These are phyloP conservation scores for Sarocladium kiliense DNA, from an alignment of 2,329 filamentous ascomycete genomes.

Conservation along the genomic window DNA sequence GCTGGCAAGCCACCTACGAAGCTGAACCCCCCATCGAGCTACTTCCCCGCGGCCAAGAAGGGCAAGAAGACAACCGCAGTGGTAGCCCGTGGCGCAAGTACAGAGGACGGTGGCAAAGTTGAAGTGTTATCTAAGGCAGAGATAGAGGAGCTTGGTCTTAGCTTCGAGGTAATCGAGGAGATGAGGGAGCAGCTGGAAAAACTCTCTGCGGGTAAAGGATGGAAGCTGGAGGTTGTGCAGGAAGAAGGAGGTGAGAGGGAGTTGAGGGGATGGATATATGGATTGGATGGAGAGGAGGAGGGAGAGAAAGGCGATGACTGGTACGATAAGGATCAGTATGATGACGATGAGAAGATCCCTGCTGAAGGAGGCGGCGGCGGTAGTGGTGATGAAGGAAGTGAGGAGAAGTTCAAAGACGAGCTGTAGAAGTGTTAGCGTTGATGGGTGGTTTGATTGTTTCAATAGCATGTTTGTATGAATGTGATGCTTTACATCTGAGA, in stretches of 20 bases:
- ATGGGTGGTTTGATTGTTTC: background rate
- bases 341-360: conserved; percentile 14
- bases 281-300: conserved; percentile 45
- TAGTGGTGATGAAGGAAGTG: conserved; percentile 28
- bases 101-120: conserved; percentile 12
- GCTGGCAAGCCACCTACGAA: conserved; percentile 42
- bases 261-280: conserved; percentile 59
- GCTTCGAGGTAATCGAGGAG: conserved; percentile 61
- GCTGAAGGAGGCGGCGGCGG: conserved; percentile 18
- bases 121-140: conserved; percentile 57
- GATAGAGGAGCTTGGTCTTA: conserved; percentile 62
- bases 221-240: conserved; percentile 78
- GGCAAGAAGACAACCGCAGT: conserved; percentile 28
- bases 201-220: conserved; percentile 64
- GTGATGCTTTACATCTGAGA: no score
- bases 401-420: conserved; percentile 50
- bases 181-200: conserved; percentile 64
- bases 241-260: conserved; percentile 36
- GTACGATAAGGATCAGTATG: conserved; percentile 14
- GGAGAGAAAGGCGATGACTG: conserved; percentile 17
- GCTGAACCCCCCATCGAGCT: conserved; percentile 39
- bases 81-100: conserved; percentile 35
- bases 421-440: conserved; percentile 28
- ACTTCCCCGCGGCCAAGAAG: conserved; percentile 22
- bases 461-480: background rate